Evolutionary conservation across 2,329 filamentous ascomycete species (phyloP).

Genomic region (Magnaporthiopsis rhizophila): DNA sequence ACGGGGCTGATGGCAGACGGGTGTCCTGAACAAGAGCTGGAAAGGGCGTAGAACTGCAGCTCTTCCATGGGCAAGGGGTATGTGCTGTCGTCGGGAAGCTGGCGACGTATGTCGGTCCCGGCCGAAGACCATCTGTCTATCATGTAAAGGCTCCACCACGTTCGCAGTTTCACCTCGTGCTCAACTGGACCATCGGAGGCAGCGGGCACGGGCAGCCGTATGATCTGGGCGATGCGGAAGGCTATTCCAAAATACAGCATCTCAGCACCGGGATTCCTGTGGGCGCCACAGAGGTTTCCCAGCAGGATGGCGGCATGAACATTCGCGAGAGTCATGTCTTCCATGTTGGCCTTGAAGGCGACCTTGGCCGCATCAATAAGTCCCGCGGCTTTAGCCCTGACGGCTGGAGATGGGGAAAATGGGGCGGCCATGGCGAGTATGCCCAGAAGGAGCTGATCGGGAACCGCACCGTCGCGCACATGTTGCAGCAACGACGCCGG

Average conservation of each 20-base stretch:
- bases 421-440: background rate
- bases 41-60: background rate
- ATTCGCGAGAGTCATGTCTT: background rate
- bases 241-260: background rate
- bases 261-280: background rate
- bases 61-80: conserved; percentile 7
- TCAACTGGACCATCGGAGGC: background rate
- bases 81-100: background rate
- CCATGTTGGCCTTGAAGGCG: background rate
- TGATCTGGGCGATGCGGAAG: background rate
- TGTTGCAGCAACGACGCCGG: background rate
- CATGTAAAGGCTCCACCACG: conserved; percentile 9
- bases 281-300: background rate
- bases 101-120: background rate
- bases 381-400: background rate
- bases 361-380: background rate
- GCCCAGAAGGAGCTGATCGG: background rate
- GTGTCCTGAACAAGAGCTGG: background rate
- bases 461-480: background rate
- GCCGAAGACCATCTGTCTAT: conserved; percentile 7
- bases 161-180: background rate
- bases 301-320: background rate
- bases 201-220: background rate
- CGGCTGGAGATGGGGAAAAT: background rate
- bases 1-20: background rate